Base-by-base conservation (phyloP, 2,329 filamentous ascomycete genomes). In the Fusarium protoensiforme region DNA sequence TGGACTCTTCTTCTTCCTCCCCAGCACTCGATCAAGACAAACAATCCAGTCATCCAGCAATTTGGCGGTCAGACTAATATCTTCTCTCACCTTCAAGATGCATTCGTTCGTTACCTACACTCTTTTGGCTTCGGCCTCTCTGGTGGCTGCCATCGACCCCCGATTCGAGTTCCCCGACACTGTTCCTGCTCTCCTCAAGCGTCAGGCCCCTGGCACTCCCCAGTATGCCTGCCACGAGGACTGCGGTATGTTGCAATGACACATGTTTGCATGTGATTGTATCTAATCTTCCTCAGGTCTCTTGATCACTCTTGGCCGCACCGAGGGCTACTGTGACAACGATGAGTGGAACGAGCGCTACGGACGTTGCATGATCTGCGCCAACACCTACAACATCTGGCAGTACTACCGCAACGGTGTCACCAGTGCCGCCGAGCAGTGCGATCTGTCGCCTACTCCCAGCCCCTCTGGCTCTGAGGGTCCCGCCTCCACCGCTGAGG, bases 151-250 rank as follows among this genome's bases (percentile, higher is more conserved):
- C 18, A 8, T 76, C 10, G 61, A 72, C 29, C 73, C 68, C 35
- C 74, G 74, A 20, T 76, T 74, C 87, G 89, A 76, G 38, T 76
- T 61, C 13, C 74, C 74, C 2, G 69, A 75, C 13, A 63, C 61
- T 5, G 72, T 76, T 4, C 74, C 74, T 35, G 53, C 53, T 24
- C 71, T 85, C 3, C 67, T 83, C 61, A 81, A 80, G 70, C 83
- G 85, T 54, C 85, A 86, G 74, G 82, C 83, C 20, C 84, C 84
- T 14, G 85, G 85, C 7, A 84, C 84, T 9, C 82, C 85, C 18
- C 74, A 79, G 4, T 87, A 84, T 70, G 81, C 83, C 24, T 87
- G 85, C 77, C 85, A 87, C 68, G 82, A 83, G 60, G 83, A 85
- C 70, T 87, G 85, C 74, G 85, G 85, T 85, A 78, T 39, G 80